Conservation (phyloP, 179 eudicot genomes). For the Heliamphora pulchella region DNA sequence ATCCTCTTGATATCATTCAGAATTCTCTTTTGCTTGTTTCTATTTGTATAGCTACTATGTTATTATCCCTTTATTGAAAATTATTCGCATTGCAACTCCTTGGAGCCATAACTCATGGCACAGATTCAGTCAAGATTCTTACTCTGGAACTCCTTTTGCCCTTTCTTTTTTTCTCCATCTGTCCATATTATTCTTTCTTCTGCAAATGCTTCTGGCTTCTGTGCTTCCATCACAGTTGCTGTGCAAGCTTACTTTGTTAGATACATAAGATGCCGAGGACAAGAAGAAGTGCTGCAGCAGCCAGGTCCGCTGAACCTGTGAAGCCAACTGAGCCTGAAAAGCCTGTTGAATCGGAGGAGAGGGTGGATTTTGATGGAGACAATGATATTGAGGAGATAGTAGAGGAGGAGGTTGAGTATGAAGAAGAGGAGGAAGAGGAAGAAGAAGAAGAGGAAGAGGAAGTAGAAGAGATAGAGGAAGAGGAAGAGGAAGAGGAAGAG, state of each 20-base stretch:
- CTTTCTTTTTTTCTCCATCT: conserved; percentile 61
- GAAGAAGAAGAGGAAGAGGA: conserved; percentile 62
- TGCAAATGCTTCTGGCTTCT: conserved; percentile 72
- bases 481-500: conserved; percentile 43
- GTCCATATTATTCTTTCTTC: conserved; percentile 58
- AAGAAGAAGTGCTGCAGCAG: conserved; percentile 42
- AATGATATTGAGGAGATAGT: conserved; percentile 63
- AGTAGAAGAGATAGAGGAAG: conserved; percentile 56
- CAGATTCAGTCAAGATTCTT: conserved; percentile 63
- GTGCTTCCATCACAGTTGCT: conserved; percentile 61
- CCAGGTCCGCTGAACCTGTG: conserved; percentile 36
- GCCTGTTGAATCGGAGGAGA: conserved; percentile 47
- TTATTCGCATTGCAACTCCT: conserved; percentile 51
- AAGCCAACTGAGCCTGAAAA: conserved; percentile 41
- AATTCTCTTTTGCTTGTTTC: conserved; percentile 57
- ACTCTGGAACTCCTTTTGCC: conserved; percentile 71
- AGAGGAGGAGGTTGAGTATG: conserved; percentile 60
- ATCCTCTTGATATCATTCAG: conserved; percentile 45
- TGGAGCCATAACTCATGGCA: conserved; percentile 69
- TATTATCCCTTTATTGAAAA: conserved; percentile 24
- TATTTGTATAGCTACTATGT: conserved; percentile 34
- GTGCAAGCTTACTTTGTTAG: conserved; percentile 46
- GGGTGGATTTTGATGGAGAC: conserved; percentile 56
- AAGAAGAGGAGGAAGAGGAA: conserved; percentile 63
- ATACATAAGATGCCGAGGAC: conserved; percentile 77